Evolutionary conservation across 768 basidiomycete genomes (phyloP), one percentile per base, ranked within the genome.

Genomic region (Psilocybe azurescens): DNA sequence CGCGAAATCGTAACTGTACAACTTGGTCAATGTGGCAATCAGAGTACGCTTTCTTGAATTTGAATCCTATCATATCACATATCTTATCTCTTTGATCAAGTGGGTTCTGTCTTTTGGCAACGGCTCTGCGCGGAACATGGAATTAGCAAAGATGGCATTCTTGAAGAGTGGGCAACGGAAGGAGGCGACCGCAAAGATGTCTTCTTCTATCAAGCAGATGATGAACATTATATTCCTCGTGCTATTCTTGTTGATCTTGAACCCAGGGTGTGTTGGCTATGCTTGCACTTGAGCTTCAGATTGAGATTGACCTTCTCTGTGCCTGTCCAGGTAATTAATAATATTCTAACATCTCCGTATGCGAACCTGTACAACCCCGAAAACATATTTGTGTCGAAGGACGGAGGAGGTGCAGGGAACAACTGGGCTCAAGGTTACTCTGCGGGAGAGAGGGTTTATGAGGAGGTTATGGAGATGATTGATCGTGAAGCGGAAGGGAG

Each of bases 191-290:
- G 97, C 68, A 99, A 99, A 73, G 97, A 99, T 77, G 97, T 97
- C 29, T 99, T 99, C 79, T 99, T 99, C 80, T 99, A 99, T 74
- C 97, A 99, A 75, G 97, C 97, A n/a, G 97, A 99, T 74, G 97
- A 99, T 71, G 97, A 99, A 74, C 96, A 97, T 70, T 99, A 99
- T 75, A 96, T 99, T 62, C 97, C 97, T 1, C 86, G 97, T 56
- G 94, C 97, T 4, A 97, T 99, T 63, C 84, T 99, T 41, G 89
- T 99, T 62, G 97, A 99, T 76, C 85, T 97, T 29, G 97, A 99
- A 73, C 97, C 97, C 18, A 85, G 97, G 73, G 97, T 97, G 71
- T 73, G 89, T 80, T 52, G 16, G 58, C 30, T 47, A 44, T 33
- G 38, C 32, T 16, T 50, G 20, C 24, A 6, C 20, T 8, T 11